Percentiles rank a stretch among this genome's conserved stretches.
Evolutionary conservation across 202 grass and related monocot genomes (phyloP).

Genomic region (Hordeum pubiflorum): DNA sequence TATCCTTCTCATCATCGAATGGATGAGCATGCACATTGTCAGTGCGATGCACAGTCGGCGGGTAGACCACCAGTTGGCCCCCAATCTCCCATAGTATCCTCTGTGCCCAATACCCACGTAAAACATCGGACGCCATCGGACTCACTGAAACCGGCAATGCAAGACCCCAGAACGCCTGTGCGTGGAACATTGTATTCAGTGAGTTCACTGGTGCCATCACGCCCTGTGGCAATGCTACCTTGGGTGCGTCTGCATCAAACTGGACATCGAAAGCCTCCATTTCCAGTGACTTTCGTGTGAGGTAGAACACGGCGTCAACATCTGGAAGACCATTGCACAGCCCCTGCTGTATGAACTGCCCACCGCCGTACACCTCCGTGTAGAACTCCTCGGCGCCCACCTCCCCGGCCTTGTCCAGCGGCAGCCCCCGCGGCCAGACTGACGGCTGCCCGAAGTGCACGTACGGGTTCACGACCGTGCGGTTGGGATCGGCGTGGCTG

Average conservation of each 20-base stretch:
- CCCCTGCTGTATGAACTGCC: constrained; percentile 64
- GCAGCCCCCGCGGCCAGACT: constrained; percentile 58
- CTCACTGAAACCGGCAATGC: constrained; percentile 50
- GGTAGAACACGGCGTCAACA: constrained; percentile 63
- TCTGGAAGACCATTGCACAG: constrained; percentile 59
- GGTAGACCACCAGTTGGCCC: constrained; percentile 48
- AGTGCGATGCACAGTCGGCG: constrained; percentile 40
- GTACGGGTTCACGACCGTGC: constrained; percentile 57
- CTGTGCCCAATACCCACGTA: constrained; percentile 60
- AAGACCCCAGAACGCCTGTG: constrained; percentile 64
- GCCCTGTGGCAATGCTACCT: constrained; percentile 61
- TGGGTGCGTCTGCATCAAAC: constrained; percentile 47
- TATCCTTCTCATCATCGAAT: constrained; percentile 57
- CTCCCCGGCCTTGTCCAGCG: constrained; percentile 51
- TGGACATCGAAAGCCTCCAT: constrained; percentile 48
- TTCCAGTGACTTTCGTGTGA: constrained; percentile 46
- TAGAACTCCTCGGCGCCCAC: constrained; percentile 54
- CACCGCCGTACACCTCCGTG: constrained; percentile 45
- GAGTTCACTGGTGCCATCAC: constrained; percentile 48
- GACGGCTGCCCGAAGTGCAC: constrained; percentile 72
- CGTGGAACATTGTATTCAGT: constrained; percentile 60
- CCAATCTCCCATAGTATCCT: constrained; percentile 70
- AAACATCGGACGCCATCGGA: constrained; percentile 57
- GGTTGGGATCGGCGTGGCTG: constrained; percentile 57
- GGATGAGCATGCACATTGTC: constrained; percentile 47